These are phyloP conservation scores for Nicotiana attenuata DNA, from an alignment of 257 asterid species.

Conservation along the genomic window DNA sequence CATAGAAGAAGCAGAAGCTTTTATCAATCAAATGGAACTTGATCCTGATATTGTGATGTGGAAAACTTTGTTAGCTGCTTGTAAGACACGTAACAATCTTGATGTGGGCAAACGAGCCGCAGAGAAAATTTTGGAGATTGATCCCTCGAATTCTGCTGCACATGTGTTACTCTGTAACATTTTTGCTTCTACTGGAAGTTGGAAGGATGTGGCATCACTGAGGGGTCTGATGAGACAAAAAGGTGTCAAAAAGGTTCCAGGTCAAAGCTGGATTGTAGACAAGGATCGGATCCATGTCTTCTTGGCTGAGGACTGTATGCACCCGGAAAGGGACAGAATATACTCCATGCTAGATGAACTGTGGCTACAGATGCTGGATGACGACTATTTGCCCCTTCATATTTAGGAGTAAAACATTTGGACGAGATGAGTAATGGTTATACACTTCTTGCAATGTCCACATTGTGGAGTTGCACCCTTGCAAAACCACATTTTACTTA, in stretches of 20 bases:
- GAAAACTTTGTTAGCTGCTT: slow-evolving; percentile 65
- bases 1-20: slow-evolving; percentile 55
- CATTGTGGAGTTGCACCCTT: neutral
- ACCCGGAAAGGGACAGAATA: slow-evolving; percentile 43
- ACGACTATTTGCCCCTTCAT: slow-evolving; percentile 25
- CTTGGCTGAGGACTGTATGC: slow-evolving; percentile 57
- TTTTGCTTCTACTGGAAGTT: slow-evolving; percentile 55
- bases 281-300: slow-evolving; percentile 47
- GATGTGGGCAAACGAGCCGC: slow-evolving; percentile 64
- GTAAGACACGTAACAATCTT: slow-evolving; percentile 39
- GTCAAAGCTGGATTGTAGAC: slow-evolving; percentile 66
- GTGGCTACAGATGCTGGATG: slow-evolving; percentile 56
- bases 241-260: slow-evolving; percentile 54
- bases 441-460: neutral
- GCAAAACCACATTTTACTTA: neutral
- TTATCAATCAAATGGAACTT: slow-evolving; percentile 31
- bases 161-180: slow-evolving; percentile 53
- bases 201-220: slow-evolving; percentile 52
- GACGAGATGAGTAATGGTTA: neutral
- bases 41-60: slow-evolving; percentile 62
- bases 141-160: slow-evolving; percentile 56
- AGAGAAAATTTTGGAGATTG: slow-evolving; percentile 49
- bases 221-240: slow-evolving; percentile 58
- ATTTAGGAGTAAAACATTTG: neutral
- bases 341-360: slow-evolving; percentile 42